Base-by-base conservation (phyloP, 176 grass and related monocot species). In the Musa itinerans region DNA sequence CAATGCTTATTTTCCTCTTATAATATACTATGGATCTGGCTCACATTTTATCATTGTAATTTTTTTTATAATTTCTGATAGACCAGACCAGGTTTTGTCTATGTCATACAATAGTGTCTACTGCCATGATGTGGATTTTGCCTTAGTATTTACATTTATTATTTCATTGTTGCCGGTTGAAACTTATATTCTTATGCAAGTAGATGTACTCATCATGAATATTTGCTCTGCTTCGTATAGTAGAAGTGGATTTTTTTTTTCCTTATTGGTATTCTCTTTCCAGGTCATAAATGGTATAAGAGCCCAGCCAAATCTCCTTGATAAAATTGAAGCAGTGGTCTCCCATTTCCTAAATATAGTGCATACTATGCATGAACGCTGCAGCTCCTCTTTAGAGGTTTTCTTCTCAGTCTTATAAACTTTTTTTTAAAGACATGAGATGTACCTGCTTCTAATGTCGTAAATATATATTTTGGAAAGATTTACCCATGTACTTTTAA, bases 341-440 rank as follows among this genome's bases (percentile, higher is more conserved):
- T 84, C 86, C 5, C 82, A 91, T 76, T 98, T 98, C 79, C 76
- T 98, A 8, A 75, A 50, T 78, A 91, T 98, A 85, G 87, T 93
- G 83, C 86, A 87, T 64, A 91, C 88, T 3, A 98, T 98, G 90
- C 78, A 89, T 85, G 80, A 89, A 66, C 87, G 94, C 68, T 93
- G 90, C 84, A 87, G 87, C 74, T 74, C 91, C 81, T 98, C 94
- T 73, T 82, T 98, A 74, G 83, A 98, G 90, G 93, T 97, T 13
- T 69, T 76, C 53, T 79, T 64, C 27, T n/a, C 14, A 77, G 53
- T 24, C 70, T 52, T 51, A 1, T 14, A n/a, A 73, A 63, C 16
- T 63, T 10, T 63, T 65, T 27, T 15, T 58, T 13, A 70, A 54
- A 8, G 21, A 55, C 19, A 15, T 29, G 27, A 68, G 29, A 10